phyloP scores from a whole-genome alignment of 345 rosid genomes.

The Isatis tinctoria region DNA sequence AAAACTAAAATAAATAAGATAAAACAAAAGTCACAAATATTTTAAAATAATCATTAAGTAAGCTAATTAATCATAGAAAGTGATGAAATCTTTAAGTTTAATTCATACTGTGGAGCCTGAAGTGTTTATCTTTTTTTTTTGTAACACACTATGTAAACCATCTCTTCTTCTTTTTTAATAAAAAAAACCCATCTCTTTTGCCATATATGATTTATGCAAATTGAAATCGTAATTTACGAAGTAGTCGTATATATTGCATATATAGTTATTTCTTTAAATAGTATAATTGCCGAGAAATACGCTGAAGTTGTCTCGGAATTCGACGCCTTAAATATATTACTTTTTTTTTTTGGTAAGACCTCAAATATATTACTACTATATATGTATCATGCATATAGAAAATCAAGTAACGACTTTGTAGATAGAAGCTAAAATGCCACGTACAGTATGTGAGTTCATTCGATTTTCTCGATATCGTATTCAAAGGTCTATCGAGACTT shows the following conservation, averaged over 20 bases:
- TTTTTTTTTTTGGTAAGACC: too few relatives aligned
- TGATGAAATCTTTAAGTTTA: too few relatives aligned
- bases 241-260: background rate
- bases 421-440: slow-evolving; percentile 16
- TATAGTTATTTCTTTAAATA: background rate
- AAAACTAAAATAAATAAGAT: too few relatives aligned
- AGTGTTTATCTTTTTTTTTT: too few relatives aligned
- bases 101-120: too few relatives aligned
- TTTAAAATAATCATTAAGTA: too few relatives aligned
- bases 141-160: background rate
- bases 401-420: slow-evolving; percentile 8
- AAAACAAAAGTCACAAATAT: too few relatives aligned
- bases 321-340: background rate
- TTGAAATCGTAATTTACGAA: background rate
- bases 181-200: too few relatives aligned
- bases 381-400: background rate
- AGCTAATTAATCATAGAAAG: too few relatives aligned
- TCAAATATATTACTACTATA: background rate
- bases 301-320: slow-evolving; percentile 10
- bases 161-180: background rate
- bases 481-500: background rate
- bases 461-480: background rate
- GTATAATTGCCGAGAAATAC: background rate
- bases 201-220: background rate
- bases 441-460: background rate